Evolutionary conservation across 441 rosid genomes (phyloP), one percentile per base, ranked within the genome.

Genomic region (Eutrema salsugineum): DNA sequence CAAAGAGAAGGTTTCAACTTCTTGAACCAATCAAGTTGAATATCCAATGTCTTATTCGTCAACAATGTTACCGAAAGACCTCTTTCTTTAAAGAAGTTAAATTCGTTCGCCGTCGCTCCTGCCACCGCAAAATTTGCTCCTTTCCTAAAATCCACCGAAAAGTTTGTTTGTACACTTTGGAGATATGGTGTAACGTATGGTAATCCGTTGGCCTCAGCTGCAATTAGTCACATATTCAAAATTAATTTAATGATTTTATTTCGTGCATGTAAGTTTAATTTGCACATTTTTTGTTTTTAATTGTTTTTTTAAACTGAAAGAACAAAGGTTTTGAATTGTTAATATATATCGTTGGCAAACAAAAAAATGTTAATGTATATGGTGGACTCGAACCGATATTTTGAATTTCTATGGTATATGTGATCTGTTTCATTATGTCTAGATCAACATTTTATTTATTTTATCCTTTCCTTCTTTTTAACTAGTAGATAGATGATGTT

Each of bases 41-140:
- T 67, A 46, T 77, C 81, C 59, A 86, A 63, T n/a, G 94, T 78
- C 68, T 79, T 74, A 32, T 91, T 88, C 3, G 91, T 84, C 82
- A 87, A 81, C 38, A 86, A 15, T 35, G 81, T 0, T 12, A 58
- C 14, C 33, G 83, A 82, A 19, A 91, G 40, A 10, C 78, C 77
- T 43, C 70, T 58, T 6, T 76, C 65, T 14, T 82, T 67, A 36
- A 86, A 85, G 71, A 82, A 82, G 20, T 66, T 47, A 11, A 83
- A 5, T 24, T 77, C 82, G 8, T 86, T 83, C 1, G 96, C 88
- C 2, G 96, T 89, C 2, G 97, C 94, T 50, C 96, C 94, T 1
- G 89, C 82, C 39, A 91, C 93, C 7, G 96, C 97, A 48, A 88
- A 87, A 74, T 88, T 91, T 14, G 79, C 91, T 11, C 94, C 96